Conservation (phyloP, 2,329 filamentous ascomycete species). For the Epichloe festucae region DNA sequence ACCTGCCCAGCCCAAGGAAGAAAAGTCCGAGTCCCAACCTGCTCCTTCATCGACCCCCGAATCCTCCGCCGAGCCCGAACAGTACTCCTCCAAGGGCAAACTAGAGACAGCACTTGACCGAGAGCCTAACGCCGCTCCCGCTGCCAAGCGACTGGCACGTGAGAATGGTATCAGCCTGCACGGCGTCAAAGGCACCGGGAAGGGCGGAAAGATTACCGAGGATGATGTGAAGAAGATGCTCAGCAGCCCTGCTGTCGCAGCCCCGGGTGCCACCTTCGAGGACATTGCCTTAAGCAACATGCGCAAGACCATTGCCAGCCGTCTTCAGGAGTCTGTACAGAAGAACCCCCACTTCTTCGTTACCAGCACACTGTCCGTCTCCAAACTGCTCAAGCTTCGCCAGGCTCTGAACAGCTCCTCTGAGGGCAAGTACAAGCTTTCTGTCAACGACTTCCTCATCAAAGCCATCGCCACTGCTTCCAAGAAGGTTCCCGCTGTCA, state of each 20-base stretch:
- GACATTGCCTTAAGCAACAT: conserved; percentile 79
- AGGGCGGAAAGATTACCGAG: conserved; percentile 77
- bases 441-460: conserved; percentile 99
- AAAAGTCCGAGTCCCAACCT: conserved; percentile 47
- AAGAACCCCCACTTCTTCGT: conserved; percentile 99
- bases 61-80: conserved; percentile 43
- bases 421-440: conserved; percentile 95
- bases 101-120: conserved; percentile 78
- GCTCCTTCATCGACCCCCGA: conserved; percentile 34
- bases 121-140: conserved; percentile 57
- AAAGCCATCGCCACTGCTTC: conserved; percentile 85
- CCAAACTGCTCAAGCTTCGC: conserved; percentile 92
- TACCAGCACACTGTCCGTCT: conserved; percentile 77
- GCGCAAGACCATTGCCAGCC: conserved; percentile 94
- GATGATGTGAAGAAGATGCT: conserved; percentile 83
- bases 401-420: conserved; percentile 79
- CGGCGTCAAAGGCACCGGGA: conserved; percentile 74
- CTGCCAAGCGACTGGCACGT: conserved; percentile 69
- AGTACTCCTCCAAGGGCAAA: conserved; percentile 62
- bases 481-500: conserved; percentile 88
- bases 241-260: conserved; percentile 39
- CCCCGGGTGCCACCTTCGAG: conserved; percentile 57
- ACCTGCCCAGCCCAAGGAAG: conserved; percentile 52
- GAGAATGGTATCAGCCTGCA: conserved; percentile 72
- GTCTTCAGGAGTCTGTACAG: conserved; percentile 75